Base-by-base conservation (phyloP, 331 rosid genomes). In the Acacia concinna region DNA sequence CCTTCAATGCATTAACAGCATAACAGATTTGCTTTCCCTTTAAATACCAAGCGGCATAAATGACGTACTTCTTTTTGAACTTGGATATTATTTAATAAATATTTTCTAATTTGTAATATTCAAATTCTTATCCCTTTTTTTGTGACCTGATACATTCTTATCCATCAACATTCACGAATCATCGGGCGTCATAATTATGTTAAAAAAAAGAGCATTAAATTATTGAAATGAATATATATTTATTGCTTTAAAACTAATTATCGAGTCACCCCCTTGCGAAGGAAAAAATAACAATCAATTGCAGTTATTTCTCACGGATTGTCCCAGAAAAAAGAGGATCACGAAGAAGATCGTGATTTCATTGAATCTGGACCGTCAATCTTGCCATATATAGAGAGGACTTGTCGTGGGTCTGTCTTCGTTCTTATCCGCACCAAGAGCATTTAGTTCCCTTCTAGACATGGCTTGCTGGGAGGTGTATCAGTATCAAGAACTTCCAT, bases 351-450 rank as follows among this genome's bases (percentile, higher is more conserved):
- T 79, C 65, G 27, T 17, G 30, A 63, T 15, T 17, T 7, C 25
- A 75, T 14, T 2, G 40, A 89, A 83, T 80, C 85, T 25, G 20
- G 10, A 63, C 85, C 91, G 90, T 90, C 38, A n/a, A 66, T 60
- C 76, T 0, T 5, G 5, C 31, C 69, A 78, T 38, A 84, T 71
- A 79, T 52, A 6, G 13, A 14, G 3, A 4, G 4, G 35, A 25
- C 37, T 71, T 74, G 43, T 63, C 38, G n/a, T 84, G 71, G 14
- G 31, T 77, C 27, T 41, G 41, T 28, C n/a, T 63, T 88, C 86
- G 87, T 78, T 82, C 96, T 88, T 89, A 87, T 85, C 96, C 89
- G 20, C 79, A 71, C 25, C 68, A 35, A 4, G 68, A 43, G 17
- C 57, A 44, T 38, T 62, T 5, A 32, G 64, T 75, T 74, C 75